A percentile compares a stretch with the other conserved stretches of the same genome.
These are phyloP conservation scores for Fremontodendron californicum DNA, from an alignment of 345 rosid genomes.

Conservation along the genomic window DNA sequence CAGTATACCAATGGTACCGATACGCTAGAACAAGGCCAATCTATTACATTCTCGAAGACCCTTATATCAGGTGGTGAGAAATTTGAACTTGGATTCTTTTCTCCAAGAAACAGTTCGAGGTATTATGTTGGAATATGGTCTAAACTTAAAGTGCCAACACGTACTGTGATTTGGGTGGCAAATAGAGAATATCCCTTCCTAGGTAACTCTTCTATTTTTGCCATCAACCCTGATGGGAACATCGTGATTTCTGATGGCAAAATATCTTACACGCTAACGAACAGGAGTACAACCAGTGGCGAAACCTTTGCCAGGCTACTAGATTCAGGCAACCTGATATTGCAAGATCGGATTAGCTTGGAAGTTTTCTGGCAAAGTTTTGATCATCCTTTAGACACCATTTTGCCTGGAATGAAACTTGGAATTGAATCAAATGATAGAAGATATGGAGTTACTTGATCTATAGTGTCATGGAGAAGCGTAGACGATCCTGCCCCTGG, in stretches of 20 bases:
- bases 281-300: not conserved
- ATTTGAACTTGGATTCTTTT: constrained; percentile 27
- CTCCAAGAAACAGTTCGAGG: constrained; percentile 17
- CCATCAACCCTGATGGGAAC: constrained; percentile 17
- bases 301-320: constrained; percentile 23
- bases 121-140: constrained; percentile 38
- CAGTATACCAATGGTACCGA: not conserved
- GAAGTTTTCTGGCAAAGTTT: constrained; percentile 42
- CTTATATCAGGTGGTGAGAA: not conserved
- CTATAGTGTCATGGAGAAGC: not conserved
- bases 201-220: constrained; percentile 10
- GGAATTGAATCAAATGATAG: constrained; percentile 31
- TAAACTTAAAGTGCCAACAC: constrained; percentile 2
- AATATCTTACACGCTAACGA: not conserved
- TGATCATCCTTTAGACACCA: constrained; percentile 38
- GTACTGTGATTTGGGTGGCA: constrained; percentile 38
- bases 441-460: not conserved
- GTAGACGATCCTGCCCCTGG: constrained; percentile 30
- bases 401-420: constrained; percentile 40
- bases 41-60: not conserved
- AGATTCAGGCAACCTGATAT: constrained; percentile 45
- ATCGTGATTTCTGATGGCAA: constrained; percentile 27
- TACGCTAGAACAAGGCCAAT: not conserved
- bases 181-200: constrained; percentile 30
- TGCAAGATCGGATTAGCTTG: constrained; percentile 10